These are phyloP conservation scores for Fusarium sp. DNA, from an alignment of 2,329 filamentous ascomycete species.

Conservation along the genomic window DNA sequence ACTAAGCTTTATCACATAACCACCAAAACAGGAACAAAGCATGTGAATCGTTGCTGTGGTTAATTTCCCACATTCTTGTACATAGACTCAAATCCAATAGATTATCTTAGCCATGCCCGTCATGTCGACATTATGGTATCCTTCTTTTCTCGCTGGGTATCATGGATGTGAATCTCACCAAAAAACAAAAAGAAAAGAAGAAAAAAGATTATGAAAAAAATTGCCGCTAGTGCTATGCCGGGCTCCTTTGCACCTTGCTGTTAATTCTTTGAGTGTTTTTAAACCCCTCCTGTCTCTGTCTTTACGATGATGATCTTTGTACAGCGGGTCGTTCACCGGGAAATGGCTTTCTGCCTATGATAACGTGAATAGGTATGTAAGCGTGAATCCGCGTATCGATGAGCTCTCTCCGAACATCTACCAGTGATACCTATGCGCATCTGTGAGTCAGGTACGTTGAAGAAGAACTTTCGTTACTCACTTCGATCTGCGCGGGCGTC, in stretches of 20 bases:
- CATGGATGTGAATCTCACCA: slow-evolving; percentile 29
- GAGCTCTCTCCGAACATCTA: slow-evolving; percentile 59
- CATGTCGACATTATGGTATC: slow-evolving; percentile 36
- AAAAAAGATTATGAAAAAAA: too few relatives aligned
- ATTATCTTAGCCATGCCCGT: slow-evolving; percentile 37
- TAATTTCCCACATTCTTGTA: background rate
- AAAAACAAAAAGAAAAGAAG: too few relatives aligned
- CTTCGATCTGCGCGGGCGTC: slow-evolving; percentile 60
- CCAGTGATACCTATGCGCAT: slow-evolving; percentile 54
- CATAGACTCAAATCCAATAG: slow-evolving; percentile 12
- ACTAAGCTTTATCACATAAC: too few relatives aligned
- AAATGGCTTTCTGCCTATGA: slow-evolving; percentile 61
- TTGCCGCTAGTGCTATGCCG: slow-evolving; percentile 10
- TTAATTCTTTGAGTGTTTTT: background rate
- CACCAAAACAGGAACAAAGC: too few relatives aligned
- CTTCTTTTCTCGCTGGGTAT: slow-evolving; percentile 37
- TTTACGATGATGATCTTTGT: slow-evolving; percentile 7
- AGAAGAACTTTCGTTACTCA: slow-evolving; percentile 36
- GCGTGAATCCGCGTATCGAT: slow-evolving; percentile 58
- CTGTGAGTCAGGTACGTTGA: slow-evolving; percentile 17
- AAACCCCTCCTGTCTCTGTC: slow-evolving; percentile 4
- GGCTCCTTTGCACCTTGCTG: slow-evolving; percentile 7
- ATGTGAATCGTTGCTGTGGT: too few relatives aligned
- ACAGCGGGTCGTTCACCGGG: slow-evolving; percentile 43
- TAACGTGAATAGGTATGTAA: slow-evolving; percentile 60